Evolutionary conservation across 1,284 basidiomycete species (phyloP).

Genomic region (Apiotrichum akiyoshidainum): DNA sequence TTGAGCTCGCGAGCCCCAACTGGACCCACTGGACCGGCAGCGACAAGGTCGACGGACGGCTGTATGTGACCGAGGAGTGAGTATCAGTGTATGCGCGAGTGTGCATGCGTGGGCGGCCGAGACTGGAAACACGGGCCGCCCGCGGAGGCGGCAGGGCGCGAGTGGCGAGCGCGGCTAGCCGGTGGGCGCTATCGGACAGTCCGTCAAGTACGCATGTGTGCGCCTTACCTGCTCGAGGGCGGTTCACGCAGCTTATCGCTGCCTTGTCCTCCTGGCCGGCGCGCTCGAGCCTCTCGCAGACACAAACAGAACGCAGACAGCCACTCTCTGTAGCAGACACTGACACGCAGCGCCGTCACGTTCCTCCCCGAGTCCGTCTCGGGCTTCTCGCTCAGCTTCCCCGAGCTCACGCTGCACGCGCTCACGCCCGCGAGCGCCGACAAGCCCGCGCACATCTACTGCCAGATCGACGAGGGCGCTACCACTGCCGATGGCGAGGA

Average conservation of each 20-base stretch:
- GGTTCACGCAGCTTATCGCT: too few relatives aligned
- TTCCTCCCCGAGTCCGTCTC: conserved; percentile 62
- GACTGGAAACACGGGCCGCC: too few relatives aligned
- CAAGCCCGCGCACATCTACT: conserved; percentile 68
- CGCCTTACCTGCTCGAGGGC: too few relatives aligned
- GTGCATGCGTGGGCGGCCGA: too few relatives aligned
- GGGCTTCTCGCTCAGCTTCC: conserved; percentile 78
- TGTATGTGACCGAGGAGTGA: conserved; percentile 80
- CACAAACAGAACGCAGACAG: too few relatives aligned
- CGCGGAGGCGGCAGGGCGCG: too few relatives aligned
- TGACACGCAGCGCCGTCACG: conserved; percentile 60
- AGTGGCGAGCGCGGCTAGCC: too few relatives aligned
- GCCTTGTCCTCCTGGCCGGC: too few relatives aligned
- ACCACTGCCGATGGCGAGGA: conserved; percentile 26
- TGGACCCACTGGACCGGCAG: conserved; percentile 52
- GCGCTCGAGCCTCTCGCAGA: too few relatives aligned
- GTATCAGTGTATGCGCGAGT: conserved; percentile 18
- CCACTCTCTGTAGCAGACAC: too few relatives aligned
- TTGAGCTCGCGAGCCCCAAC: conserved; percentile 63
- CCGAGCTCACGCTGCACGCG: conserved; percentile 81
- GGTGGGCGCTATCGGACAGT: too few relatives aligned
- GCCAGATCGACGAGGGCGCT: conserved; percentile 70
- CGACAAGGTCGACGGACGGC: conserved; percentile 56
- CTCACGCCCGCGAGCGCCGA: conserved; percentile 61
- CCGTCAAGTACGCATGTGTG: too few relatives aligned